Base-by-base conservation (phyloP, 768 basidiomycete species). In the Tylopilus cervinicoccineus region DNA sequence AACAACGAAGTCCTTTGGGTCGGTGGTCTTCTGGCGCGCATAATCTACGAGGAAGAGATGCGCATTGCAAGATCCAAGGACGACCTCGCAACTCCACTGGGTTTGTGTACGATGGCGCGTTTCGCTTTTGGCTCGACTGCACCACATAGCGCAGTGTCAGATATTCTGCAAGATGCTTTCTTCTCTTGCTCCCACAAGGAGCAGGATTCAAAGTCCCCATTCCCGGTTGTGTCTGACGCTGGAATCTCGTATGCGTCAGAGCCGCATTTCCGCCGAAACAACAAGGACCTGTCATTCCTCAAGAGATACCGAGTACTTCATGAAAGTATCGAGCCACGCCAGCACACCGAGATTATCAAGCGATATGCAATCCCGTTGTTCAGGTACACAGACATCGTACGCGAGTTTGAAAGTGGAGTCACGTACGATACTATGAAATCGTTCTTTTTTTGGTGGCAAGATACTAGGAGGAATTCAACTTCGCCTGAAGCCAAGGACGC, bases 1-100 rank as follows among this genome's bases (percentile, higher is more conserved):
- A 98, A 98, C 61, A 79, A 78, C 53, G 94, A 96, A 60, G 75
- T 97, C 9, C 73, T 97, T 9, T 83, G 79, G 60, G 75, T 89
- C 17, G 86, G 91, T 6, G 95, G 93, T 3, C 80, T 86, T 50
- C 74, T 96, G 31, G 76, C 87, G 34, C 83, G 94, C 14, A 68
- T 83, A 5, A 85, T 90, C 0, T 97, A 95, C 58, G 93, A 96
- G 56, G 69, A 82, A 37, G 91, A 96, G 65, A 70, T 96, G 58
- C n/a, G 31, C 36, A 22, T 9, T 5, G 47, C 43, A 6, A 13
- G 19, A 19, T 49, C 22, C 11, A 36, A 17, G 28, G 36, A 23
- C 6, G 29, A 40, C 7, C 31, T 24, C 12, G 53, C 31, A 34
- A 43, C 27, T 33, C 48, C 48, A 37, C 17, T 34, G 13, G 83